Base-by-base conservation (phyloP, 345 rosid genomes). In the Eucalyptus marginata region DNA sequence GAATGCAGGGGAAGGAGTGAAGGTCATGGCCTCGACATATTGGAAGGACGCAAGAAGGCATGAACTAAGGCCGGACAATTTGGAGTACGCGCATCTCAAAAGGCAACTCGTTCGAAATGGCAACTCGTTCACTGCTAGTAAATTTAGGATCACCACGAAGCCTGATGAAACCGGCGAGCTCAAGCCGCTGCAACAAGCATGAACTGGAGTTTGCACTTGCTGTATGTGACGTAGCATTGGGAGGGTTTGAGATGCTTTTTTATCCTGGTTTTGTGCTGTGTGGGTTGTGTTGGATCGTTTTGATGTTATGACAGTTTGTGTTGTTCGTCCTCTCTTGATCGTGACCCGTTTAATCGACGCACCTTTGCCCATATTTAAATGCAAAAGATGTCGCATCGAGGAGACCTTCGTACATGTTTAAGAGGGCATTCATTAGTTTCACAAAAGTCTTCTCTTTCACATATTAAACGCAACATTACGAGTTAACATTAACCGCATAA, bases 141-240 rank as follows among this genome's bases (percentile, higher is more conserved):
- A 92, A 13, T 96, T 94, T 49, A 92, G 92, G 91, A 92, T 95
- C 88, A 89, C 90, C 87, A 83, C 90, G 12, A 87, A 87, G 49
- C 90, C 88, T 49, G 92, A 86, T 83, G 88, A 87, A 90, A 93
- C 91, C 20, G 96, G 96, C 52, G 44, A 87, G 46, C 94, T 86
- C 86, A 86, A 66, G 33, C 89, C 68, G 8, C 52, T 29, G 24
- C 14, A 24, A 10, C 27, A 5, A 3, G 25, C 46, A 10, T 71
- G 46, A 71, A 36, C 27, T 18, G 4, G 81, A 3, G 46, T 71
- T 10, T 71, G 81, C 7, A 17, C 25, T 36, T 36, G 4, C 14
- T 3, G 46, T 36, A 2, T 20, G 25, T 20, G 25, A 36, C 43
- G 14, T 25, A 10, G 81, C 46, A 71, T 36, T 3, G 81, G 27